Evolutionary conservation across 2,329 filamentous ascomycete genomes (phyloP), one percentile per base, ranked within the genome.

Genomic region (Nemania diffusa): DNA sequence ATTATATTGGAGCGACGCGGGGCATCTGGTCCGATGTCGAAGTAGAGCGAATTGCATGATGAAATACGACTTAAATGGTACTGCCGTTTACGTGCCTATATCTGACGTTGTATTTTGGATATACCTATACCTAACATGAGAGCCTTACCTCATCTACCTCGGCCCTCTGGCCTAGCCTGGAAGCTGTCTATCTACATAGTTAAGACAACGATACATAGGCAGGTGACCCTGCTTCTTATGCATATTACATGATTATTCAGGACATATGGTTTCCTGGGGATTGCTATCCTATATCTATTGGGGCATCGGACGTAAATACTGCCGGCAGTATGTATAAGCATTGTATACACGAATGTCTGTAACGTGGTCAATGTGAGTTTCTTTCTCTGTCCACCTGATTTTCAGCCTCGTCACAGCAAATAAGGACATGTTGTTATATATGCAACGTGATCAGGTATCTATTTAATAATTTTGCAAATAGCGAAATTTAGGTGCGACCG

Each of bases 391-490:
- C 17, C 8, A 17, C 3, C 40, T n/a, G n/a, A 20, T 5, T 1
- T 44, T 17, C n/a, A 44, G n/a, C 40, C 40, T 6, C 40, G 40
- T 40, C 15, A 40, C 5, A 44, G 40, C 6, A 44, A n/a, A 44
- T 20, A 7, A 20, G 42, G 17, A 22, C 17, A 9, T 24, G 34
- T 46, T 37, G 20, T 24, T 55, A 56, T 27, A 40, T 57, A 57
- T 52, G 53, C 29, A 57, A n/a, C 6, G 52, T 32, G 51, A 52
- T 26, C 22, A 63, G 44, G 55, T 60, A 66, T 57, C 63, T 69
- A 58, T 55, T 42, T 48, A 29, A 26, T 40, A 60, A 63, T 15
- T 42, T 29, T 22, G 34, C 58, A 27, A 60, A 63, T 3, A 7
- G 34, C 5, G 13, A 48, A 27, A 22, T 37, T 8, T 32, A 57